Evolutionary conservation across 306 rosid species (phyloP).

Genomic region (Cucurbita ficifolia): DNA sequence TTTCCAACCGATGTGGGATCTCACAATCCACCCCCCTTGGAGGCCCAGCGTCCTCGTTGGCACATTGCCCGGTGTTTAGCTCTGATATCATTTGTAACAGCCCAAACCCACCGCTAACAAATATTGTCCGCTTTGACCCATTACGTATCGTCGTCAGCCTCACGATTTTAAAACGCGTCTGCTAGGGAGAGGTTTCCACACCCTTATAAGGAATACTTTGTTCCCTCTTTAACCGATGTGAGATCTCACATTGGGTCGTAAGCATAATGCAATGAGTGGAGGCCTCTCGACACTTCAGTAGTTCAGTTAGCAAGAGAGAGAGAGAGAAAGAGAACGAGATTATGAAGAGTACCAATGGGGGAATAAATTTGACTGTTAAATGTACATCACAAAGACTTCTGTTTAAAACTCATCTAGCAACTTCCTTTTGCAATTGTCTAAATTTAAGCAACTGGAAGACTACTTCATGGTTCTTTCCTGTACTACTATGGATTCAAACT

Average conservation of each 20-base stretch:
- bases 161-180: too few species aligned
- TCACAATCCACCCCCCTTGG: too few species aligned
- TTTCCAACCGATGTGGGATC: too few species aligned
- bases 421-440: neutral
- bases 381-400: neutral
- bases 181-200: too few species aligned
- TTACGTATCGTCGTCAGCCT: too few species aligned
- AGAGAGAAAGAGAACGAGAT: neutral
- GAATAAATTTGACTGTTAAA: neutral
- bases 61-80: too few species aligned
- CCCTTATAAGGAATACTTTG: too few species aligned
- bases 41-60: too few species aligned
- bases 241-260: neutral
- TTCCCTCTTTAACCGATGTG: too few species aligned
- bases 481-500: slow-evolving; percentile 2
- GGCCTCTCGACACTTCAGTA: neutral
- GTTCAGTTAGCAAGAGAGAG: neutral
- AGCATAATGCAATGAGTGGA: neutral
- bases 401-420: neutral
- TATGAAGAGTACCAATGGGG: neutral
- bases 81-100: too few species aligned
- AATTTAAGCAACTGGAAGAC: neutral
- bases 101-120: too few species aligned
- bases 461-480: neutral
- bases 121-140: too few species aligned